phyloP scores from a whole-genome alignment of 1,284 basidiomycete species.

The Moesziomyces sp. region DNA sequence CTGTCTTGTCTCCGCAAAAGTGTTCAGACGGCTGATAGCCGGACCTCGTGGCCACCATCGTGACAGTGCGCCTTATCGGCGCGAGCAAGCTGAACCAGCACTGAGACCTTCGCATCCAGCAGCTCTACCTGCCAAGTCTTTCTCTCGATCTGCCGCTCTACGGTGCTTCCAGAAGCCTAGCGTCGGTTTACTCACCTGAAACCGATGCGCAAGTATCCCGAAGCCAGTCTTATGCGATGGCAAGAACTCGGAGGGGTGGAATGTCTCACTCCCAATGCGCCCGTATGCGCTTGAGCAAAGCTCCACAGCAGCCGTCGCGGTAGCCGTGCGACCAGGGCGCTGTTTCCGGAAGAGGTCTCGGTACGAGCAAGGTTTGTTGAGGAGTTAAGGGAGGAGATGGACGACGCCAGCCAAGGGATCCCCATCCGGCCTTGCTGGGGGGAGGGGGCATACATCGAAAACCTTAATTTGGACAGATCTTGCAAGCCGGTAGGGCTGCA shows the following conservation, averaged over 20 bases:
- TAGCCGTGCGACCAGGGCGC: neutral
- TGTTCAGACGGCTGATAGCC: too few relatives aligned
- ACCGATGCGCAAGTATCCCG: slow-evolving; percentile 2
- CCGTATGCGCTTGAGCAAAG: neutral
- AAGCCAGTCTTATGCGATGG: slow-evolving; percentile 1
- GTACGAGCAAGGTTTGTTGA: neutral
- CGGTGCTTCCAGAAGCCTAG: neutral
- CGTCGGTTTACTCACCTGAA: neutral
- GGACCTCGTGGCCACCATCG: neutral
- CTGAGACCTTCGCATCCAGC: neutral
- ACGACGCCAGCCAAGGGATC: neutral
- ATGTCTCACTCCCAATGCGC: slow-evolving; percentile 10
- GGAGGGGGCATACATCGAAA: neutral
- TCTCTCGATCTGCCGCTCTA: neutral
- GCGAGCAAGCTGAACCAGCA: neutral
- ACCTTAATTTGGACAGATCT: slow-evolving; percentile 18
- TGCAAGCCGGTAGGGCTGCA: neutral
- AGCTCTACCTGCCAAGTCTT: neutral
- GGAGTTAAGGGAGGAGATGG: slow-evolving; percentile 5
- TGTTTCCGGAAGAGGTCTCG: neutral
- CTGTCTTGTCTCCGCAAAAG: too few relatives aligned
- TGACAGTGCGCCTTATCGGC: neutral
- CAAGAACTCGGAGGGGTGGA: slow-evolving; percentile 1
- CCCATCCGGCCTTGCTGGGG: slow-evolving; percentile 2
- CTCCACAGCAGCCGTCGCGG: too few relatives aligned